Evolutionary conservation across 192 early-diverging fungal species (phyloP).

Genomic region (Linderina pennispora): DNA sequence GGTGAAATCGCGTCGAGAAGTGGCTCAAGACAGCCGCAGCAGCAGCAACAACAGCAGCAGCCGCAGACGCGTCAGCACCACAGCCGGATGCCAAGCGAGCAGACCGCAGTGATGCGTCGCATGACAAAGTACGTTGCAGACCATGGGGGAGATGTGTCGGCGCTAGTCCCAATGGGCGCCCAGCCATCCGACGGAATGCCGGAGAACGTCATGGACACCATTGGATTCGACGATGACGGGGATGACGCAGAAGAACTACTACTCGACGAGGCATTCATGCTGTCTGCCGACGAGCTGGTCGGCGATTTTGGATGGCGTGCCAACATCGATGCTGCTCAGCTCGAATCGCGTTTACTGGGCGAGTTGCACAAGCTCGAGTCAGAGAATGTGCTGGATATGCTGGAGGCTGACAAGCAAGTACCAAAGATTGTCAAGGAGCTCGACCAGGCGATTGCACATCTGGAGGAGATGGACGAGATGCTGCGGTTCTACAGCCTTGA

Average conservation of each 20-base stretch:
- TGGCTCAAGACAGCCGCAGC: too few relatives aligned
- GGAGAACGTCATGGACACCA: slow-evolving; percentile 4
- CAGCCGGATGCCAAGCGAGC: slow-evolving; percentile 20
- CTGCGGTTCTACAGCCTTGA: slow-evolving; percentile 77
- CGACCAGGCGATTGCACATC: slow-evolving; percentile 72
- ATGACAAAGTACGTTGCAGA: slow-evolving; percentile 46
- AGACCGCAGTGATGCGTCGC: slow-evolving; percentile 36
- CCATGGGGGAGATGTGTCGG: slow-evolving; percentile 40
- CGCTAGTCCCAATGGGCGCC: slow-evolving; percentile 31
- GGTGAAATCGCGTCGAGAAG: neutral
- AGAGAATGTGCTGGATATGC: slow-evolving; percentile 92
- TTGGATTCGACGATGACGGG: slow-evolving; percentile 19
- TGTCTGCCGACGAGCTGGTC: slow-evolving; percentile 71
- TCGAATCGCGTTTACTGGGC: slow-evolving; percentile 76
- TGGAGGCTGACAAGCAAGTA: slow-evolving; percentile 85
- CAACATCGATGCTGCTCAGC: slow-evolving; percentile 76
- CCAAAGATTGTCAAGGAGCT: slow-evolving; percentile 71
- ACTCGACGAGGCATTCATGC: slow-evolving; percentile 60
- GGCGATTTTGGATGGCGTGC: slow-evolving; percentile 87
- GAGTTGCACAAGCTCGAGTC: slow-evolving; percentile 77
- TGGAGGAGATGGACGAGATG: slow-evolving; percentile 87
- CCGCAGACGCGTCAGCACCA: too few relatives aligned
- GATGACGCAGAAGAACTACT: slow-evolving; percentile 46
- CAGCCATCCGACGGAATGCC: slow-evolving; percentile 9
- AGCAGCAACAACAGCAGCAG: too few relatives aligned